Percentiles rank a stretch among this genome's conserved stretches.
These are phyloP conservation scores for Russula emetica DNA, from an alignment of 768 basidiomycete genomes.

Conservation along the genomic window DNA sequence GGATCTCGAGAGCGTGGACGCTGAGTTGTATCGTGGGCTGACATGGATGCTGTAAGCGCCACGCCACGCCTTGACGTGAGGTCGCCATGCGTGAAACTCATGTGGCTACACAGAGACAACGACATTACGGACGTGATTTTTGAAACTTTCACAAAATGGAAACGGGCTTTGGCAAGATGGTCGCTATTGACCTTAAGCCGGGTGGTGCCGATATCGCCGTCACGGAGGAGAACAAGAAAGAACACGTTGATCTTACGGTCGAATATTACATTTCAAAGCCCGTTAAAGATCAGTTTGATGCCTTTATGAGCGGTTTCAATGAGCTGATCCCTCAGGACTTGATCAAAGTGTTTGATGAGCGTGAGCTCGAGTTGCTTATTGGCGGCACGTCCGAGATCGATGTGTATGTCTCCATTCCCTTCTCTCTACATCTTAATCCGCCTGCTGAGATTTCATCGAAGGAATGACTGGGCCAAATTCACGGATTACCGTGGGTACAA, in stretches of 20 bases:
- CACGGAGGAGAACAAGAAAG: conserved; percentile 98
- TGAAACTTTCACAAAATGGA: conserved; percentile 90
- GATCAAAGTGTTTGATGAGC: conserved; percentile 97
- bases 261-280: conserved; percentile 97
- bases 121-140: conserved; percentile 98
- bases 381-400: conserved; percentile 99
- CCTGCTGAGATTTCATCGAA: conserved; percentile 31
- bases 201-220: conserved; percentile 84
- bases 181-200: conserved; percentile 90
- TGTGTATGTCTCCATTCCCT: conserved; percentile 55
- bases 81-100: conserved; percentile 23
- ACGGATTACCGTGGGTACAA: conserved; percentile 98
- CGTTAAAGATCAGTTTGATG: conserved; percentile 97
- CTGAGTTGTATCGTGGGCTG: conserved; percentile 88
- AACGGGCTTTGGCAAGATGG: conserved; percentile 97
- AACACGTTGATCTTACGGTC: conserved; percentile 90
- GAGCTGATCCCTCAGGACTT: conserved; percentile 98
- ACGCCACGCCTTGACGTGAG: background rate
- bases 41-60: conserved; percentile 80
- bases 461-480: conserved; percentile 98
- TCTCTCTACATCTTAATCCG: background rate
- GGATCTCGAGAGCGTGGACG: conserved; percentile 96
- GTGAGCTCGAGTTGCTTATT: conserved; percentile 93
- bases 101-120: conserved; percentile 63
- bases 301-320: conserved; percentile 99